Evolutionary conservation across 225 moss, liverwort and hornwort genomes (phyloP).

Genomic region (Physcomitrellopsis africana): DNA sequence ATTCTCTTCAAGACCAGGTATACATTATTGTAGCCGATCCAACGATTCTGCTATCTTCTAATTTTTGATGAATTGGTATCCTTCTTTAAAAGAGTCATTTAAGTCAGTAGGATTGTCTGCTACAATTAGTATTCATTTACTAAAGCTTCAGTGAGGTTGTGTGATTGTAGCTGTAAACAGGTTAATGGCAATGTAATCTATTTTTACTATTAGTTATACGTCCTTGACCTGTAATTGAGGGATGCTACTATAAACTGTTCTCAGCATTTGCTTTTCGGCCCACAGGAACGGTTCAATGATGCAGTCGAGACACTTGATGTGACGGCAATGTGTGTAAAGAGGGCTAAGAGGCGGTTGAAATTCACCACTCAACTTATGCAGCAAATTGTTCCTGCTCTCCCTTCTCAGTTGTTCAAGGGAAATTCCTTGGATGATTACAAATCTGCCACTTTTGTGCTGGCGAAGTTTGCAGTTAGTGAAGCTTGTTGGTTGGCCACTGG

Average conservation of each 20-base stretch:
- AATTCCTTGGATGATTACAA: constrained; percentile 61
- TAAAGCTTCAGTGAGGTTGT: not conserved
- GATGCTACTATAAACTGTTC: not conserved
- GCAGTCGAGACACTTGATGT: constrained; percentile 29
- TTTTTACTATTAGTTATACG: not conserved
- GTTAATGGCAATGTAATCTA: not conserved
- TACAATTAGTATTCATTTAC: not conserved
- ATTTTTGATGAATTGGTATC: not conserved
- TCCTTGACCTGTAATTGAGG: not conserved
- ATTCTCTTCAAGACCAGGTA: constrained; percentile 76
- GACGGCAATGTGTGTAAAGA: constrained; percentile 58
- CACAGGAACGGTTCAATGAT: constrained; percentile 32
- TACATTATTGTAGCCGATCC: constrained; percentile 1
- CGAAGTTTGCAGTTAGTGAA: constrained; percentile 75
- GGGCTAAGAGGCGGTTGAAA: constrained; percentile 70
- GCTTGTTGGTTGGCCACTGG: constrained; percentile 74
- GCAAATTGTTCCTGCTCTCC: constrained; percentile 72
- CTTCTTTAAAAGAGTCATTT: not conserved
- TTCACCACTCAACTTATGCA: constrained; percentile 82
- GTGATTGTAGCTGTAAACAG: constrained; percentile 6
- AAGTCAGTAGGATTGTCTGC: not conserved
- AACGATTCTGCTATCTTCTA: not conserved
- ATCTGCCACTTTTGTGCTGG: constrained; percentile 61
- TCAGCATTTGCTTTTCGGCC: constrained; percentile 11
- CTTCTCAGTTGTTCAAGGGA: constrained; percentile 68